A percentile compares a stretch with the other conserved stretches of the same genome.
phyloP scores from a whole-genome alignment of 306 rosid species.

The Rosa chinensis region DNA sequence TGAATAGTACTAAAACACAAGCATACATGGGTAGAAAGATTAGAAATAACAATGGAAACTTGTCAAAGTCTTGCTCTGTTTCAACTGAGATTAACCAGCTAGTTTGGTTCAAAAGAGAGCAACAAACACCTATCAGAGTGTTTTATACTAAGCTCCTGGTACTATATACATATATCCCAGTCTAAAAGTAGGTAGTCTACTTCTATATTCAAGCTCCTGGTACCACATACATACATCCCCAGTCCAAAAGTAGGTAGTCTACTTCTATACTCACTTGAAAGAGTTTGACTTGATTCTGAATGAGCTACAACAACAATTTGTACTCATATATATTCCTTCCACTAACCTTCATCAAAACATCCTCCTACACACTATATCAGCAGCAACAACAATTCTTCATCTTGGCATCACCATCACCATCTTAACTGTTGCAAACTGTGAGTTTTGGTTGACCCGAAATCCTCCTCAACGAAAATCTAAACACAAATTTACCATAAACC shows the following conservation, averaged over 20 bases:
- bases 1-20: not conserved
- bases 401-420: not conserved
- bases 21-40: not conserved
- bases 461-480: conserved; percentile 32
- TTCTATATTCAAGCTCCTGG: not conserved
- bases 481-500: conserved; percentile 33
- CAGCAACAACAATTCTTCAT: not conserved
- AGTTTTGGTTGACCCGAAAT: conserved; percentile 19
- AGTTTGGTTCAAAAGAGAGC: not conserved
- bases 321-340: not conserved
- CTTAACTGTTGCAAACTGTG: not conserved
- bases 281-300: not conserved
- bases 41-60: not conserved
- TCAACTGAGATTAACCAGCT: not conserved
- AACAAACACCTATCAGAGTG: not conserved
- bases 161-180: not conserved
- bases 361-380: not conserved
- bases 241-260: not conserved
- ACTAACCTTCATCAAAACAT: not conserved
- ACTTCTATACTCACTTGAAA: not conserved
- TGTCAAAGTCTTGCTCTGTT: too few relatives aligned
- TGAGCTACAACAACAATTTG: not conserved
- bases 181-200: not conserved
- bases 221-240: not conserved
- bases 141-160: not conserved